Base-by-base conservation (phyloP, 2,329 filamentous ascomycete species). In the Chaetomium strumarium region DNA sequence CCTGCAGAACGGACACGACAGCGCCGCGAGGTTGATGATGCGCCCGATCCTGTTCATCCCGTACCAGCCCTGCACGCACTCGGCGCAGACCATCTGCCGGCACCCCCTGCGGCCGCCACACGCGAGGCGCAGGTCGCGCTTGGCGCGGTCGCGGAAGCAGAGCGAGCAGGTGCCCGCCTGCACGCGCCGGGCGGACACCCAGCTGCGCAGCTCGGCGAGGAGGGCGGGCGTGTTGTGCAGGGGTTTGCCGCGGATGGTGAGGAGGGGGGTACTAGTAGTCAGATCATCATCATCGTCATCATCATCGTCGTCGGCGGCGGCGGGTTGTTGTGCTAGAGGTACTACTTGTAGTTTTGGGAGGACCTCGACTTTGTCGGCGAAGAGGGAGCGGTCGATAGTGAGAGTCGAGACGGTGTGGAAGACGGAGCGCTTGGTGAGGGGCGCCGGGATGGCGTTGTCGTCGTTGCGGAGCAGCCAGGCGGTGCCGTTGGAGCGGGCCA, bases 1-100 rank as follows among this genome's bases (percentile, higher is more conserved):
- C 20, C 76, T 68, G 53, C 75, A 79, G 63, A 79, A 79, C 1
- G 76, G 75, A 53, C 75, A 78, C 2, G 61, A 66, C 5, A 79
- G 69, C 0, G 76, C 74, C 0, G 75, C 72, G 0, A 72, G 60
- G 54, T 78, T 77, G 60, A 79, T 69, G 12, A 77, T 65, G 1
- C 60, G 60, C 1, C 75, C 75, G 1, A 66, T 62, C 0, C 40
- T 46, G 58, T 78, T 79, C 52, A 73, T 61, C 0, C 73, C 72
- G 52, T 78, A 77, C 75, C 76, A 79, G 2, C 57, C 61, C 16
- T 60, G 53, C 10, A 68, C 57, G 52, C 75, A 78, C 12, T 53
- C 58, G 5, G 56, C 57, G 60, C 75, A 78, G 47, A 78, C 68
- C 5, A 62, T 60, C 61, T 77, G 71, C 13, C 63, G 46, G 52